Evolutionary conservation across 2,329 filamentous ascomycete genomes (phyloP).

Genomic region (Hypoxylon sp.): DNA sequence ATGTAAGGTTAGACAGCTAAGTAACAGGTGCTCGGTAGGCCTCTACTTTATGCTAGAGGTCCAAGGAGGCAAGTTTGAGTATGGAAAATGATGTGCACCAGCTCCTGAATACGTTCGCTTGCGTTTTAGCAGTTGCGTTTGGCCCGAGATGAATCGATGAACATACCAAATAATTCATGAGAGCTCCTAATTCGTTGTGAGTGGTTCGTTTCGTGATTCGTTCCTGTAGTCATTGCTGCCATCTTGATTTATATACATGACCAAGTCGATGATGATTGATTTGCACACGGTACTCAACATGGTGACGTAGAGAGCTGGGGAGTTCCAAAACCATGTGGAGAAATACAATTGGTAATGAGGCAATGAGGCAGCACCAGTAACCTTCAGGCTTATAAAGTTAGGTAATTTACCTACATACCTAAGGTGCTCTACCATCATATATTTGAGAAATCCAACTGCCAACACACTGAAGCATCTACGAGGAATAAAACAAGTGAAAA

Average conservation of each 20-base stretch:
- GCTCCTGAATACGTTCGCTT: neutral
- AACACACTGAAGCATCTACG: neutral
- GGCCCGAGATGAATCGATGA: constrained; percentile 7
- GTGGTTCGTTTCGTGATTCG: neutral
- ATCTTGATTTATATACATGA: neutral
- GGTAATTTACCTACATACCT: too few relatives aligned
- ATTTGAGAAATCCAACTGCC: too few relatives aligned
- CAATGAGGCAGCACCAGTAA: too few relatives aligned
- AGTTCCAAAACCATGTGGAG: too few relatives aligned
- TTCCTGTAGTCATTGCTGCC: neutral
- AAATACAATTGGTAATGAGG: too few relatives aligned
- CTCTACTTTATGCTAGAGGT: neutral
- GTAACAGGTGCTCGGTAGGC: neutral
- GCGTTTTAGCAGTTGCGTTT: constrained; percentile 1
- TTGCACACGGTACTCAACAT: too few relatives aligned
- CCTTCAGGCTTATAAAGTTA: too few relatives aligned
- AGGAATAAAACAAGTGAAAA: neutral
- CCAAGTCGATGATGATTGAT: neutral
- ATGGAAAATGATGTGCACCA: neutral
- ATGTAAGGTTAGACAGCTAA: constrained; percentile 41
- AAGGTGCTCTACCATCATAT: too few relatives aligned
- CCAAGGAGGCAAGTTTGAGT: neutral
- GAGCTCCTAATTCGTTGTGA: neutral
- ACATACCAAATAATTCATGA: neutral
- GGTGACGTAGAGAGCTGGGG: constrained; percentile 1